A percentile compares a stretch with the other conserved stretches of the same genome.
These are phyloP conservation scores for Populus ilicifolia DNA, from an alignment of 345 rosid species.

Conservation along the genomic window DNA sequence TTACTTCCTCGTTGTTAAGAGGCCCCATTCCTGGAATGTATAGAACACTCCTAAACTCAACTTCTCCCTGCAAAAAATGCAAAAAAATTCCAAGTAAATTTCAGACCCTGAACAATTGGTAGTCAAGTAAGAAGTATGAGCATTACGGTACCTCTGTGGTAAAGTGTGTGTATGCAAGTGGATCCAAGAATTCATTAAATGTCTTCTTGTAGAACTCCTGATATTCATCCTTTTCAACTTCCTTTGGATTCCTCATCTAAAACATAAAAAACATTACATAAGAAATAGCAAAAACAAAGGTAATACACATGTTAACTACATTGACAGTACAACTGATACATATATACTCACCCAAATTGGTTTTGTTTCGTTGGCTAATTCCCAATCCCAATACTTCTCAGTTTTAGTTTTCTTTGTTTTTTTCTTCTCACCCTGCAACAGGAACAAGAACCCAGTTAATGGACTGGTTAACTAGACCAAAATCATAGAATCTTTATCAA, in stretches of 20 bases:
- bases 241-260: slow-evolving; percentile 82
- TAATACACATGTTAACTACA: background rate
- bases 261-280: background rate
- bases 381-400: slow-evolving; percentile 99
- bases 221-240: slow-evolving; percentile 77
- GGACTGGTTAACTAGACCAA: background rate
- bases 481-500: background rate
- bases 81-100: background rate
- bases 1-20: slow-evolving; percentile 79
- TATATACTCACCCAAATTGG: slow-evolving; percentile 80
- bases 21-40: slow-evolving; percentile 99
- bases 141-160: slow-evolving; percentile 65
- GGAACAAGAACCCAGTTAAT: slow-evolving; percentile 15
- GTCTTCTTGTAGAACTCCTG: slow-evolving; percentile 90
- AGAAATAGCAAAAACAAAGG: background rate
- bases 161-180: slow-evolving; percentile 79
- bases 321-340: background rate
- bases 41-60: slow-evolving; percentile 89
- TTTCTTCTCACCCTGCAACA: slow-evolving; percentile 64
- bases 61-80: slow-evolving; percentile 76
- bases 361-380: slow-evolving; percentile 87
- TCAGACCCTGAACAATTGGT: slow-evolving; percentile 4
- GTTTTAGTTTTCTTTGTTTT: slow-evolving; percentile 82
- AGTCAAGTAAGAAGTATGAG: background rate
- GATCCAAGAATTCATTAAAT: slow-evolving; percentile 88